A percentile compares a stretch with the other conserved stretches of the same genome.
These are phyloP conservation scores for Cladorrhinum sp. DNA, from an alignment of 2,329 filamentous ascomycete species.

Conservation along the genomic window DNA sequence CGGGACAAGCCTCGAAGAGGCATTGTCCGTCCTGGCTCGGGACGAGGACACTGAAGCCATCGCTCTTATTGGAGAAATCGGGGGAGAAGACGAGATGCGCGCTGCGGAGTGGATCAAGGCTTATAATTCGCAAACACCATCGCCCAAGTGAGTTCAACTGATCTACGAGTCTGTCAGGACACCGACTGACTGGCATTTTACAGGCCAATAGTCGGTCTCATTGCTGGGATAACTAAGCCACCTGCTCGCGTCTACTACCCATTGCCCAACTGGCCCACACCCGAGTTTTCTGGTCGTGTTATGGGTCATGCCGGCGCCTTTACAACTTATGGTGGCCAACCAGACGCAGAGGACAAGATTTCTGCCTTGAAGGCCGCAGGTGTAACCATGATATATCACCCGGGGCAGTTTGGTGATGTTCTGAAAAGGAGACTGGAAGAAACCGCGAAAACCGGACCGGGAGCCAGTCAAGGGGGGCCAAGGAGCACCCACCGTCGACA, in stretches of 20 bases:
- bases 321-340: conserved; percentile 59
- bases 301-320: conserved; percentile 83
- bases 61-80: conserved; percentile 69
- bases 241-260: conserved; percentile 23
- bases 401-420: conserved; percentile 67
- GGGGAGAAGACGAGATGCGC: conserved; percentile 65
- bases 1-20: conserved; percentile 72
- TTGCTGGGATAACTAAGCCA: conserved; percentile 64
- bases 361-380: conserved; percentile 63
- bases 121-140: conserved; percentile 54
- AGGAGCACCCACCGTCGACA: conserved; percentile 12
- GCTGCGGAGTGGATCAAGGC: conserved; percentile 69
- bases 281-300: conserved; percentile 46
- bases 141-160: conserved; percentile 56
- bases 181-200: conserved; percentile 1
- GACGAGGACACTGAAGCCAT: conserved; percentile 69
- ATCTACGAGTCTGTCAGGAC: background rate
- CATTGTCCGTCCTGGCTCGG: conserved; percentile 61
- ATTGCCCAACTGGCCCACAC: background rate
- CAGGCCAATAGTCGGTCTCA: conserved; percentile 68
- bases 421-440: conserved; percentile 58
- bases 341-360: conserved; percentile 62
- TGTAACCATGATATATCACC: conserved; percentile 69
- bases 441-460: conserved; percentile 23
- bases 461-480: background rate